phyloP scores from a whole-genome alignment of 1,139 yeast genomes.

The Eremothecium sinecaudum region DNA sequence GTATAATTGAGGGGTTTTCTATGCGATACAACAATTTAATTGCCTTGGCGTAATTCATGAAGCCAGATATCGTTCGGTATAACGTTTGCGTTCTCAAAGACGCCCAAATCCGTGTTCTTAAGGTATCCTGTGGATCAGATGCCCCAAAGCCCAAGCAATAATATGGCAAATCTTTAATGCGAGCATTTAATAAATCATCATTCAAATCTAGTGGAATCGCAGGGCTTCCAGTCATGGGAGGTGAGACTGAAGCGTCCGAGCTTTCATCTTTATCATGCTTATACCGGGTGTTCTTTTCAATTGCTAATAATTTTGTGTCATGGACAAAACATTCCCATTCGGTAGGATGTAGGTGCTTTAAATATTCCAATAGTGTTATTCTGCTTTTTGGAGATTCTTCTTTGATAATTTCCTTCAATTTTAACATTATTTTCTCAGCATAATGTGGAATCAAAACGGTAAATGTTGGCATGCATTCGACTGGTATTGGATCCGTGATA shows the following conservation, averaged over 20 bases:
- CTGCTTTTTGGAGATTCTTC: conserved; percentile 51
- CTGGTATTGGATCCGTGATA: conserved; percentile 61
- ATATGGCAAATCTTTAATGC: conserved; percentile 53
- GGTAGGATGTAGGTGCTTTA: conserved; percentile 54
- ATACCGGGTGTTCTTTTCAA: conserved; percentile 24
- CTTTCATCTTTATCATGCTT: conserved; percentile 13
- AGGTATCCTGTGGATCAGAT: conserved; percentile 48
- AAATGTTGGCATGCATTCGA: conserved; percentile 70
- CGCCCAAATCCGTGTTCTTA: conserved; percentile 76
- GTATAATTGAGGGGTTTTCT: conserved; percentile 47
- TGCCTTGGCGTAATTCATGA: conserved; percentile 61
- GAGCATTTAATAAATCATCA: conserved; percentile 27
- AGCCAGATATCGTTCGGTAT: conserved; percentile 70
- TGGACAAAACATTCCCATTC: conserved; percentile 76
- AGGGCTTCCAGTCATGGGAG: conserved; percentile 4
- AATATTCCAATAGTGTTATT: conserved; percentile 62
- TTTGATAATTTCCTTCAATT: conserved; percentile 57
- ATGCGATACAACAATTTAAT: conserved; percentile 54
- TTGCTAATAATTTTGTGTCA: conserved; percentile 43
- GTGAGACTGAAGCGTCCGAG: conserved; percentile 5
- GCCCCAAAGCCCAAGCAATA: conserved; percentile 63
- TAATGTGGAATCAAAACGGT: conserved; percentile 84
- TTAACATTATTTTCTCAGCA: conserved; percentile 60
- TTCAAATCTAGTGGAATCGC: conserved; percentile 13
- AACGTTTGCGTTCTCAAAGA: conserved; percentile 70